Evolutionary conservation across 2,329 filamentous ascomycete genomes (phyloP).

Genomic region (Cryphonectria nitschkei): DNA sequence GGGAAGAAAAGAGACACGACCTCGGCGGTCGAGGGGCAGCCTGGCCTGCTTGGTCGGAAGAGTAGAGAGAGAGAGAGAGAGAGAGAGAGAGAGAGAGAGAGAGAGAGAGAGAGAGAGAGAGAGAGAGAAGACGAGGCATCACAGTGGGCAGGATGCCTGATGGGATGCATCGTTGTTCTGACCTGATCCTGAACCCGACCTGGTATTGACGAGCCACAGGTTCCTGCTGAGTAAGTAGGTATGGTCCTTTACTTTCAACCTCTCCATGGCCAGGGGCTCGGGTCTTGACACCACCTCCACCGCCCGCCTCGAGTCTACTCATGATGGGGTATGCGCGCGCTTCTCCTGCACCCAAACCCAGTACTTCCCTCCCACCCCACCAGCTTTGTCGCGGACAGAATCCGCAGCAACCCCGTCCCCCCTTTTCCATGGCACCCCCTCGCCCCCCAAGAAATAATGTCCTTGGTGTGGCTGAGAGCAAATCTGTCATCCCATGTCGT

Average conservation of each 20-base stretch:
- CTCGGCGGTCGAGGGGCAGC: not conserved
- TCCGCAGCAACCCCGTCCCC: conserved; percentile 8
- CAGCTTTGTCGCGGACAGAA: conserved; percentile 3
- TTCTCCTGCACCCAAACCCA: not conserved
- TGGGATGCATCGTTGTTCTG: not conserved
- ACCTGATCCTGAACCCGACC: not conserved
- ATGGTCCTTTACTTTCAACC: not conserved
- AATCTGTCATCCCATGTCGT: conserved; percentile 9
- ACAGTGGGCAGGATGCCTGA: not conserved
- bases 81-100: no score
- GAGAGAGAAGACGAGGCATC: not conserved
- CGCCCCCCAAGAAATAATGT: not conserved
- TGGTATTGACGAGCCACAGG: not conserved
- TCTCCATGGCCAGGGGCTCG: not conserved
- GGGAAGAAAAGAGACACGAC: no score
- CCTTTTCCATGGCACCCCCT: not conserved
- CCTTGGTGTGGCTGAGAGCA: conserved; percentile 10
- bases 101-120: not conserved
- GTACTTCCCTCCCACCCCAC: not conserved
- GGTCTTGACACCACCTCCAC: conserved; percentile 1
- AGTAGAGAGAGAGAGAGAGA: no score
- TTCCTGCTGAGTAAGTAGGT: not conserved
- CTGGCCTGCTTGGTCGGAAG: not conserved
- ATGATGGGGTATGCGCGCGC: conserved; percentile 3
- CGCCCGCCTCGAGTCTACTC: not conserved